Evolutionary conservation across 345 rosid species (phyloP), one percentile per base, ranked within the genome.

Genomic region (Excoecaria cochinchinensis): DNA sequence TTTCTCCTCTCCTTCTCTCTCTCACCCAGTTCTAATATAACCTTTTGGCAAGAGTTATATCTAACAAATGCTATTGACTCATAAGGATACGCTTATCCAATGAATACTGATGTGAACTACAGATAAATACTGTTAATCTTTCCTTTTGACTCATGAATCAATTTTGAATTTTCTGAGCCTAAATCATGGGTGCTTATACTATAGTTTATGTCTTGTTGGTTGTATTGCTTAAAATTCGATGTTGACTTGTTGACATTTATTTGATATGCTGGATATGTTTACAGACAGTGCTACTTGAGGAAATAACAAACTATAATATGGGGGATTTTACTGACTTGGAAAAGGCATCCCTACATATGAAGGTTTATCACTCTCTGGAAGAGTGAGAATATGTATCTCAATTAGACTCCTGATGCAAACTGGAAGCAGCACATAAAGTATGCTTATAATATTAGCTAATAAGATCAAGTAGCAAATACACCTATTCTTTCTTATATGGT

Each of bases 41-140:
- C 17, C 11, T 13, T 68, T 70, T 50, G 58, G 21, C 39, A 69
- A 70, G 74, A 39, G 38, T 19, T 56, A n/a, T 56, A 16, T 56
- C 21, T 22, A 3, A 15, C 48, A 48, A 68, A 14, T 51, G 17
- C 14, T 3, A 70, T 56, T 11, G 10, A 21, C 3, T 42, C 38
- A 40, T 31, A 39, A 22, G 38, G 61, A n/a, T 55, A 71, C 31
- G n/a, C 48, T 17, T 70, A 16, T 55, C 25, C 73, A 39, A 17
- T 19, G 46, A 8, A 22, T 51, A 38, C 22, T 7, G n/a, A 50
- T 14, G 2, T 16, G 3, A 16, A 6, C 2, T 21, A 69, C 17
- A 69, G 21, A 69, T 24, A 16, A 6, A 14, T 52, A 25, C 8
- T 13, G 9, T 19, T 64, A 64, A 16, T 64, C 69, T 63, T 36